phyloP scores from a whole-genome alignment of 352 stramenopile species.

The Globisporangium nodosum region DNA sequence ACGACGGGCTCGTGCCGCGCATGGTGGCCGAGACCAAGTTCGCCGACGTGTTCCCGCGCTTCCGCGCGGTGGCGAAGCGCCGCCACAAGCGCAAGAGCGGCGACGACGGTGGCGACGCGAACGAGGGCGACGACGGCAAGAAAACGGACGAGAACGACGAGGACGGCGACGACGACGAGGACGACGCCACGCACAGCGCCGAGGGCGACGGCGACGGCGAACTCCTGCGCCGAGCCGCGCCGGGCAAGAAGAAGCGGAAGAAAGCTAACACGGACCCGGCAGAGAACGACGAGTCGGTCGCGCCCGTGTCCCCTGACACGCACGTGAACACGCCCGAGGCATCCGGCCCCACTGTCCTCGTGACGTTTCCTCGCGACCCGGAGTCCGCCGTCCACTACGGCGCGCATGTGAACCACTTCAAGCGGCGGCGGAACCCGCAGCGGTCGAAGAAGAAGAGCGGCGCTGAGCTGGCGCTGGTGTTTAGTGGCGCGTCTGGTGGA shows the following conservation, averaged over 20 bases:
- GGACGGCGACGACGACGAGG: conserved; percentile 50
- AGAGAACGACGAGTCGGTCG: conserved; percentile 61
- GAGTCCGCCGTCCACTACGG: conserved; percentile 27
- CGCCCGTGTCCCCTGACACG: conserved; percentile 54
- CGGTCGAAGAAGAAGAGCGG: conserved; percentile 2
- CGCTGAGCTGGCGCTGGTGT: conserved; percentile 23
- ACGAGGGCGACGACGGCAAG: conserved; percentile 39
- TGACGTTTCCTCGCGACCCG: conserved; percentile 53
- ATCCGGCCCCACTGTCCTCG: conserved; percentile 32
- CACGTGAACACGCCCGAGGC: conserved; percentile 63
- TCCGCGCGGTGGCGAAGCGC: conserved; percentile 38
- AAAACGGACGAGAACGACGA: conserved; percentile 51
- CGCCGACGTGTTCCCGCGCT: conserved; percentile 48
- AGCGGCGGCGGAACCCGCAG: conserved; percentile 32
- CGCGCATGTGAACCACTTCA: conserved; percentile 48
- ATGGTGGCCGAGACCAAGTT: conserved; percentile 64
- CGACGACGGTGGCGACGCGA: conserved; percentile 26
- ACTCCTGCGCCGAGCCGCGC: conserved; percentile 25
- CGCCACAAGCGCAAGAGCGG: conserved; percentile 31
- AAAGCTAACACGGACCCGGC: conserved; percentile 24
- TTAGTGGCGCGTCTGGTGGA: conserved; percentile 10
- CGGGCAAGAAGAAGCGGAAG: conserved; percentile 45
- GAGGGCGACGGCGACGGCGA: conserved; percentile 35
- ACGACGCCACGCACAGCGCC: conserved; percentile 31
- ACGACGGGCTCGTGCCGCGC: conserved; percentile 42